Evolutionary conservation across 352 stramenopile species (phyloP), one percentile per base, ranked within the genome.

Genomic region (Phytophthora nicotianae): DNA sequence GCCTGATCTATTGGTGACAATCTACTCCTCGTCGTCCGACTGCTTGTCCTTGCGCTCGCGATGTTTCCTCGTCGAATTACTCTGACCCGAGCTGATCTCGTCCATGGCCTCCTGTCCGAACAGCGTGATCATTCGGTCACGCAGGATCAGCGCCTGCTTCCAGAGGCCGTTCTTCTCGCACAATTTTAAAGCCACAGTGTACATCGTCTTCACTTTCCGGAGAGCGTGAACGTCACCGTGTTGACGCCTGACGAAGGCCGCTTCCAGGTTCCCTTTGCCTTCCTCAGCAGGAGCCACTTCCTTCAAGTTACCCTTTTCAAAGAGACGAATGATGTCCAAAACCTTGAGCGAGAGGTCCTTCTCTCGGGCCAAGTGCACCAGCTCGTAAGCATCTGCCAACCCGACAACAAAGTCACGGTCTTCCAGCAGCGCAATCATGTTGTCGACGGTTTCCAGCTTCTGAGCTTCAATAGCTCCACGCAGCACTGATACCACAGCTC

Each of bases 121-220:
- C 7, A 90, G 75, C 9, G 58, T 68, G 5, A 65, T 71, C 49
- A 87, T 81, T 27, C 56, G 64, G 37, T 83, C 70, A 38, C 74
- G 77, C 54, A 90, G 65, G 33, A 63, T 43, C 14, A 90, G 66
- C 47, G 81, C 81, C 41, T 74, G 65, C 67, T 90, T 90, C 81
- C 79, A 88, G 35, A 80, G 50, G 19, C 81, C 79, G 35, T 65
- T 62, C 46, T 78, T 68, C 57, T 90, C 81, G 43, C 68, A 82
- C 14, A 66, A 48, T 57, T 75, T 79, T 37, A 88, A 70, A 45
- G 72, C 72, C 32, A 76, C 70, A 40, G 48, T 74, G 70, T 88
- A 90, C 70, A 90, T 81, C 10, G 75, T 79, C 38, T 66, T 79
- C 19, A 87, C 72, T 49, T 79, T 82, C 27, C 47, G 68, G n/a